Evolutionary conservation across 2,329 filamentous ascomycete species (phyloP).

Genomic region (Pseudocercospora ulei): DNA sequence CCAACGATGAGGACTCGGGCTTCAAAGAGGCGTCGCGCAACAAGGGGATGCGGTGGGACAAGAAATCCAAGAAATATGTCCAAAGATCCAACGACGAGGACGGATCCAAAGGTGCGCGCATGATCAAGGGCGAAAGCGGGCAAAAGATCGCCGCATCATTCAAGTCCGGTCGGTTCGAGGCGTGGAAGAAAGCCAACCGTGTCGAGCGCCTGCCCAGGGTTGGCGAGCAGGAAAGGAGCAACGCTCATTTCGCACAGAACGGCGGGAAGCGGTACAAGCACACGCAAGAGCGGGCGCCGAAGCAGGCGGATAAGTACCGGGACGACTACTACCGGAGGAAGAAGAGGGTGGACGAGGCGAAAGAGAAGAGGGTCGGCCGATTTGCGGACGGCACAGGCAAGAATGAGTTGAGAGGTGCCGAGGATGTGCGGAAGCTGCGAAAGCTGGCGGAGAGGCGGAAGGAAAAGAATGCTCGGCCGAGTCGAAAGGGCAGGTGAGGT

Average conservation of each 20-base stretch:
- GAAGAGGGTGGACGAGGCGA: conserved; percentile 78
- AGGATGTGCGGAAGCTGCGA: conserved; percentile 77
- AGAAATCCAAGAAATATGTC: conserved; percentile 93
- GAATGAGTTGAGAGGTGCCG: conserved; percentile 68
- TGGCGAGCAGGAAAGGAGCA: conserved; percentile 61
- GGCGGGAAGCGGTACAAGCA: conserved; percentile 64
- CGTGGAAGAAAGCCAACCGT: conserved; percentile 80
- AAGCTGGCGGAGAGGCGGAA: conserved; percentile 63
- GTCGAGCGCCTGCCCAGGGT: conserved; percentile 67
- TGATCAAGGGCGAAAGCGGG: conserved; percentile 80
- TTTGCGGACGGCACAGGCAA: conserved; percentile 61
- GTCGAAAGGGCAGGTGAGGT: conserved; percentile 15
- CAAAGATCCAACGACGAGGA: conserved; percentile 86
- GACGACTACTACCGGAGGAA: conserved; percentile 86
- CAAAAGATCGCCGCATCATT: conserved; percentile 94
- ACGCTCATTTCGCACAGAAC: conserved; percentile 31
- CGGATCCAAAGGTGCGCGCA: conserved; percentile 59
- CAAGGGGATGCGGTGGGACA: conserved; percentile 84
- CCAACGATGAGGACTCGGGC: conserved; percentile 65
- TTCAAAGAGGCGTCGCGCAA: conserved; percentile 65
- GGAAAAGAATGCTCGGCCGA: conserved; percentile 80
- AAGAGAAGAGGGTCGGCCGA: conserved; percentile 68
- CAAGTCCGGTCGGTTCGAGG: conserved; percentile 85
- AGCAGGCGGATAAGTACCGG: conserved; percentile 82
- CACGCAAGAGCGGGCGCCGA: conserved; percentile 77